Evolutionary conservation across 2,329 filamentous ascomycete genomes (phyloP), one percentile per base, ranked within the genome.

Genomic region (Daldinia eschscholtzii): DNA sequence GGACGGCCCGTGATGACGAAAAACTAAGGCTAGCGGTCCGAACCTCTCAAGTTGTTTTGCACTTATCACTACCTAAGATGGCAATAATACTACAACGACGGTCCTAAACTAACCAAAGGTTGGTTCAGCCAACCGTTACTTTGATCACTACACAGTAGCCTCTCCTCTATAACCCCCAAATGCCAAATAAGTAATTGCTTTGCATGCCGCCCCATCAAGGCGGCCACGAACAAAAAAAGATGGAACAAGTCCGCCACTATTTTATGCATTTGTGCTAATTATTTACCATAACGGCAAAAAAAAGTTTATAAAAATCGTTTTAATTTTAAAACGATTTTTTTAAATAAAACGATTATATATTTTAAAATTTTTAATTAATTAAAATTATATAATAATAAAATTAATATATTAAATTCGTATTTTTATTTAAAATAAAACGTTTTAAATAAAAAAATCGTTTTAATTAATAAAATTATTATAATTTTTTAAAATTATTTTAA

Each of bases 21-120:
- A 35, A 58, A 20, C 33, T 30, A 46, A 35, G 23, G 15, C 58
- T 58, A 23, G 55, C 58, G 57, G 35, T 57, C 58, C 64, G 64
- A 61, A 39, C 58, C 58, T 48, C 28, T 57, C 52, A 20, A 18
- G 6, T 33, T 33, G 15, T 4, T 52, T 57, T 23, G 39, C 33
- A 35, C 28, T 53, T 20, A 50, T 30, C 58, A 57, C 53, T 35
- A 20, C 33, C 61, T n/a, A 18, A 50, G 48, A 37, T 57, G 28
- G 55, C 23, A 60, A 42, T 37, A 42, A 20, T 37, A 55, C 30
- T 15, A 55, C 28, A 15, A 55, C n/a, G n/a, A 12, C 6, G 18
- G 52, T 42, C 39, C 55, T 44, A 23, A 26, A 37, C 9, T 53
- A n/a, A 28, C 28, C n/a, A 28, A 39, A 55, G 15, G 18, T 18